These are phyloP conservation scores for Gamsiella multidivaricata DNA, from an alignment of 192 early-diverging fungal genomes.

Conservation along the genomic window DNA sequence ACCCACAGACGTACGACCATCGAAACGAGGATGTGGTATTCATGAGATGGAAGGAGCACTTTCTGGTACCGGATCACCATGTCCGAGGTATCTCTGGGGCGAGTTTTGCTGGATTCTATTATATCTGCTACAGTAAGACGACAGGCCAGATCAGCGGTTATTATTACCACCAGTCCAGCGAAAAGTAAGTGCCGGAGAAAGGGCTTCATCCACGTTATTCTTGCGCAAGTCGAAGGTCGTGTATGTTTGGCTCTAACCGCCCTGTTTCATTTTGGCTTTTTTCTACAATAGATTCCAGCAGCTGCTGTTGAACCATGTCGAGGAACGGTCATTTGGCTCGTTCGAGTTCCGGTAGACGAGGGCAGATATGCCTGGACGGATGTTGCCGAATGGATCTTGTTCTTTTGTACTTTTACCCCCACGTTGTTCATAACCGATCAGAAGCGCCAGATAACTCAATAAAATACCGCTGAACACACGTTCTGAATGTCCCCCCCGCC, in stretches of 20 bases:
- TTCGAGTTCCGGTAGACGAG: constrained; percentile 63
- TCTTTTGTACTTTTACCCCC: constrained; percentile 3
- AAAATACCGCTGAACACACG: too few species aligned
- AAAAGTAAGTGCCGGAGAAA: constrained; percentile 55
- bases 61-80: constrained; percentile 88
- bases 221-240: too few species aligned
- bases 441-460: too few species aligned
- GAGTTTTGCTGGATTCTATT: constrained; percentile 92
- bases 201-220: background rate
- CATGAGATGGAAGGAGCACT: constrained; percentile 96
- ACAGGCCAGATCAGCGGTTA: constrained; percentile 71
- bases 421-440: too few species aligned
- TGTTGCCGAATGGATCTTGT: too few species aligned
- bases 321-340: constrained; percentile 55
- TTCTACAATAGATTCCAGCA: constrained; percentile 58
- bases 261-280: background rate
- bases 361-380: too few species aligned
- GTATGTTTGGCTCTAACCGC: background rate
- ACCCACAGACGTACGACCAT: constrained; percentile 60
- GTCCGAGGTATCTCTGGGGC: constrained; percentile 82
- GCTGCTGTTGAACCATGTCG: constrained; percentile 53
- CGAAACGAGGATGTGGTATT: constrained; percentile 71
- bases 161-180: constrained; percentile 69
- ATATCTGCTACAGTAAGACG: constrained; percentile 76
- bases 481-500: too few species aligned